These are phyloP conservation scores for Chlorella vulgaris DNA, from an alignment of 139 green algal genomes.

Conservation along the genomic window DNA sequence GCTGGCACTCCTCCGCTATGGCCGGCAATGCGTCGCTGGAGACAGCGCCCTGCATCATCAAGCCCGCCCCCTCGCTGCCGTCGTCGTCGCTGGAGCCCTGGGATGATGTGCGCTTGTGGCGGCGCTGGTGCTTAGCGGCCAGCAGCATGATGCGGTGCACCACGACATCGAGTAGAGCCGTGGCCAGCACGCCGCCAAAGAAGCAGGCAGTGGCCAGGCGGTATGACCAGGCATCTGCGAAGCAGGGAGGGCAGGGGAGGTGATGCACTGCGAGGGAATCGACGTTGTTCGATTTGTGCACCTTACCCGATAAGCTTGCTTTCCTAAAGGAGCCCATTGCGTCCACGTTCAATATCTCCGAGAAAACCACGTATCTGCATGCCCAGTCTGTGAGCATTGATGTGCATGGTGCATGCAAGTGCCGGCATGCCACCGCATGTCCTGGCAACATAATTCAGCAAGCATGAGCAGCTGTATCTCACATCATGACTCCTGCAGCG, in stretches of 20 bases:
- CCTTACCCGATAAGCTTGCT: background rate
- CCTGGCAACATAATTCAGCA: background rate
- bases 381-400: background rate
- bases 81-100: background rate
- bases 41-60: no score
- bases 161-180: slow-evolving; percentile 49
- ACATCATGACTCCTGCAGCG: slow-evolving; percentile 74
- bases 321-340: background rate
- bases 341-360: background rate
- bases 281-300: background rate
- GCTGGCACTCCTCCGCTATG: no score
- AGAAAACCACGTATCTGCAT: slow-evolving; percentile 16
- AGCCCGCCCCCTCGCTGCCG: background rate
- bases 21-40: no score
- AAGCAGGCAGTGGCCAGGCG: slow-evolving; percentile 64
- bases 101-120: no score
- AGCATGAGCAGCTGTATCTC: background rate
- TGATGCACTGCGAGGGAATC: background rate
- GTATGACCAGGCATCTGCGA: slow-evolving; percentile 52
- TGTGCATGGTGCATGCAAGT: background rate
- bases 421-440: background rate
- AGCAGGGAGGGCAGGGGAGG: background rate
- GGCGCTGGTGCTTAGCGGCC: background rate
- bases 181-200: slow-evolving; percentile 64
- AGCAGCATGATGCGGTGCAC: slow-evolving; percentile 47